These are phyloP conservation scores for Fusarium sterilihyphosum DNA, from an alignment of 2,329 filamentous ascomycete species.

Conservation along the genomic window DNA sequence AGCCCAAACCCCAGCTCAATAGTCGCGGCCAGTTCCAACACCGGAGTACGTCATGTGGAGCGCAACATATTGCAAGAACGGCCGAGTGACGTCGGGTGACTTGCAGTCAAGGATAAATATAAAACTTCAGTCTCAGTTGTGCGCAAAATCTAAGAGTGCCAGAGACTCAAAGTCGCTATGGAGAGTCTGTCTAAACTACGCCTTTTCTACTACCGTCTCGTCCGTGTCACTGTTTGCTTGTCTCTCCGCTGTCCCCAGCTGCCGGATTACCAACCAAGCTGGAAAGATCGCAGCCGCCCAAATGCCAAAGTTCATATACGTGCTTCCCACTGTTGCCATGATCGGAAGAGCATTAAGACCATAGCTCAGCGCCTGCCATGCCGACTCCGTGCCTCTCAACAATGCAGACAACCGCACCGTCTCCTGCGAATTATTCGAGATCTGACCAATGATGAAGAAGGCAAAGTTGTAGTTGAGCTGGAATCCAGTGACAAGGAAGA, in stretches of 20 bases:
- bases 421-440: conserved; percentile 68
- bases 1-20: neutral
- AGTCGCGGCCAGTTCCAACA: fast-evolving
- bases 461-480: conserved; percentile 77
- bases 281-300: conserved; percentile 70
- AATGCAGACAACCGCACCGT: conserved; percentile 72
- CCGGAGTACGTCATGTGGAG: neutral
- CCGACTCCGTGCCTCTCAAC: conserved; percentile 73
- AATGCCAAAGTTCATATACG: conserved; percentile 74
- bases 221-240: neutral
- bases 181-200: neutral
- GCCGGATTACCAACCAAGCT: conserved; percentile 66
- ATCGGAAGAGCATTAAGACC: conserved; percentile 68
- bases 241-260: neutral
- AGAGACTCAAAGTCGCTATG: neutral
- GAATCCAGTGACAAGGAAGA: conserved; percentile 73
- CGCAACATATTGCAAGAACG: neutral
- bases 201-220: neutral
- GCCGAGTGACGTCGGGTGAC: fast-evolving
- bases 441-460: conserved; percentile 73
- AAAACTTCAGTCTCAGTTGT: too few species aligned
- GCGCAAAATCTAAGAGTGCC: neutral
- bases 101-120: neutral
- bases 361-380: conserved; percentile 75
- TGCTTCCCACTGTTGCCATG: conserved; percentile 69